Evolutionary conservation across 345 rosid genomes (phyloP).

Genomic region (Turritis glabra): DNA sequence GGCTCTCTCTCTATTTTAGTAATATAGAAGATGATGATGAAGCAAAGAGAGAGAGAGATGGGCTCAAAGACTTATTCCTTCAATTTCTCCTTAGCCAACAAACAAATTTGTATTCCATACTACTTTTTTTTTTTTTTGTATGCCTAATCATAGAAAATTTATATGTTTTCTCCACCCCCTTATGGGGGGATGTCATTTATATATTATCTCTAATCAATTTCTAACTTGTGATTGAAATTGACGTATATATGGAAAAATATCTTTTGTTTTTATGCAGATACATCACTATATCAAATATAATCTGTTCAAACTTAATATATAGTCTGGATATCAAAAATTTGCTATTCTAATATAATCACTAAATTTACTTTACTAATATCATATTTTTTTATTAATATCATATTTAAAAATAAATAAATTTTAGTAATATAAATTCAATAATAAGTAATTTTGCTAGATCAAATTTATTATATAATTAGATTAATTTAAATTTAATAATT

Average conservation of each 20-base stretch:
- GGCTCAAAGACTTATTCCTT: constrained; percentile 9
- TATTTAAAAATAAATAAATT: not conserved
- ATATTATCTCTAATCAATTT: not conserved
- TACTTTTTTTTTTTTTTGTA: constrained; percentile 7
- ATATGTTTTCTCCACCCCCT: not conserved
- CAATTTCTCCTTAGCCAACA: constrained; percentile 33
- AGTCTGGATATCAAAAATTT: not conserved
- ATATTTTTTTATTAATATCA: not conserved
- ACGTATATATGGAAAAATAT: constrained; percentile 2
- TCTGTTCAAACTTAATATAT: not conserved
- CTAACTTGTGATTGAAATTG: constrained; percentile 15
- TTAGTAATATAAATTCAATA: not conserved
- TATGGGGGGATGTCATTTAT: not conserved
- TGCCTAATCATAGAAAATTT: constrained; percentile 33
- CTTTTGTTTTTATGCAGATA: not conserved
- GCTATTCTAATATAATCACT: not conserved
- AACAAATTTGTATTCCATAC: constrained; percentile 27
- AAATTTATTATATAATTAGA: too few relatives aligned
- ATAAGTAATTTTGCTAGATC: too few relatives aligned
- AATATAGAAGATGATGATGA: constrained; percentile 14
- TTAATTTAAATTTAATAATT: not conserved
- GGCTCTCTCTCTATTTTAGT: constrained; percentile 24
- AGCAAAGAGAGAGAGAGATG: not conserved
- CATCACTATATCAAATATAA: not conserved
- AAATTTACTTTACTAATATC: not conserved